These are phyloP conservation scores for Dipteronia dyeriana DNA, from an alignment of 345 rosid genomes.

Conservation along the genomic window DNA sequence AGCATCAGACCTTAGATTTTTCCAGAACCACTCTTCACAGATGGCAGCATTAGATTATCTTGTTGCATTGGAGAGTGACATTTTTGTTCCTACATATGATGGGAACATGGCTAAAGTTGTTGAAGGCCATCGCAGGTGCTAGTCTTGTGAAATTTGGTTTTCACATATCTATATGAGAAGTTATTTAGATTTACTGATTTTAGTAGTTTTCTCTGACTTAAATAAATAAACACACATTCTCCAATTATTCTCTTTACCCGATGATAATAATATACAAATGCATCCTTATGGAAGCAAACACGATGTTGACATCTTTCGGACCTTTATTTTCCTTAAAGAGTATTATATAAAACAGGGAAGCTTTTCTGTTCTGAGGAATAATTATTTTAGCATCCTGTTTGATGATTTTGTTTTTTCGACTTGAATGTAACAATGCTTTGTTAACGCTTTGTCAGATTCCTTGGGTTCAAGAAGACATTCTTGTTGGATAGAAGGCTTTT, in stretches of 20 bases:
- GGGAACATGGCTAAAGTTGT: slow-evolving; percentile 99
- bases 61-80: slow-evolving; percentile 90
- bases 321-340: not conserved
- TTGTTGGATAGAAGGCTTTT: slow-evolving; percentile 71
- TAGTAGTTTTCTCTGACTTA: slow-evolving; percentile 13
- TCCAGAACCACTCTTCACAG: slow-evolving; percentile 82
- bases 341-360: not conserved
- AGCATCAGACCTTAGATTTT: slow-evolving; percentile 68
- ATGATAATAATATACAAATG: slow-evolving; percentile 15
- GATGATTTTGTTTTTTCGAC: not conserved
- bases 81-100: slow-evolving; percentile 91
- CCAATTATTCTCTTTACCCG: slow-evolving; percentile 2
- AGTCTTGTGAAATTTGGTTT: not conserved
- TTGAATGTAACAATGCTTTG: slow-evolving; percentile 9
- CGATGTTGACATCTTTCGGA: not conserved
- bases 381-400: not conserved
- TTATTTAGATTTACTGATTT: slow-evolving; percentile 7
- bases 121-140: slow-evolving; percentile 97
- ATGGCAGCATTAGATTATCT: slow-evolving; percentile 98
- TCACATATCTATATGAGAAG: not conserved
- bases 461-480: slow-evolving; percentile 88
- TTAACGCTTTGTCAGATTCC: slow-evolving; percentile 49
- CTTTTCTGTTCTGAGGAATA: not conserved
- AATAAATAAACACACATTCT: slow-evolving; percentile 17
- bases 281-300: slow-evolving; percentile 19